phyloP scores from a whole-genome alignment of 225 moss, liverwort and hornwort species.

The Lunularia cruciata region DNA sequence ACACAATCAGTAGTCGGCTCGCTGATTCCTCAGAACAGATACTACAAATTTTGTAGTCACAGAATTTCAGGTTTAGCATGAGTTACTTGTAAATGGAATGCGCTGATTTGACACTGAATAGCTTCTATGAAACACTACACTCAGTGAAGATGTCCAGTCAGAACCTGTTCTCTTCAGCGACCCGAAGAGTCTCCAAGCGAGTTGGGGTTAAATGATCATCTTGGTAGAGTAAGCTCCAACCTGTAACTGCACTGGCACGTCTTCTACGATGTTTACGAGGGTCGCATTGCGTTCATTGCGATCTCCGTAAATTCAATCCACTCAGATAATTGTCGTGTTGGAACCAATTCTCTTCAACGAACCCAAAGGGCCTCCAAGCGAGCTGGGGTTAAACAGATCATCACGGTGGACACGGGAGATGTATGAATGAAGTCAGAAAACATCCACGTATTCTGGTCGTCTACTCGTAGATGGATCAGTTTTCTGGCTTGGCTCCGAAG shows the following conservation, averaged over 20 bases:
- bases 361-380: conserved; percentile 14
- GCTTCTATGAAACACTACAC: too few relatives aligned
- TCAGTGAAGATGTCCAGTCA: not conserved
- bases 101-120: too few relatives aligned
- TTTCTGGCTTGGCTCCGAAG: conserved; percentile 29
- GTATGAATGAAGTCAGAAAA: too few relatives aligned
- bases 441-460: not conserved
- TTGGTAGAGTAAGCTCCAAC: too few relatives aligned
- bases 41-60: too few relatives aligned
- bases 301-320: not conserved
- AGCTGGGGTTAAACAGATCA: conserved; percentile 7
- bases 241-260: too few relatives aligned
- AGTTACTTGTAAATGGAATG: too few relatives aligned
- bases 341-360: conserved; percentile 14
- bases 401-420: conserved; percentile 12
- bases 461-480: conserved; percentile 11
- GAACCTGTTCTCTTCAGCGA: conserved; percentile 13
- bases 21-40: too few relatives aligned
- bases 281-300: too few relatives aligned
- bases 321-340: not conserved
- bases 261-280: too few relatives aligned
- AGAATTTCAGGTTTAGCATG: too few relatives aligned
- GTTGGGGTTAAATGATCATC: conserved; percentile 12
- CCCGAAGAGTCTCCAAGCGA: conserved; percentile 14
- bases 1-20: too few relatives aligned